Percentiles rank a stretch among this genome's conserved stretches.
Conservation (phyloP, 257 asterid species). For the Scutellaria baicalensis region DNA sequence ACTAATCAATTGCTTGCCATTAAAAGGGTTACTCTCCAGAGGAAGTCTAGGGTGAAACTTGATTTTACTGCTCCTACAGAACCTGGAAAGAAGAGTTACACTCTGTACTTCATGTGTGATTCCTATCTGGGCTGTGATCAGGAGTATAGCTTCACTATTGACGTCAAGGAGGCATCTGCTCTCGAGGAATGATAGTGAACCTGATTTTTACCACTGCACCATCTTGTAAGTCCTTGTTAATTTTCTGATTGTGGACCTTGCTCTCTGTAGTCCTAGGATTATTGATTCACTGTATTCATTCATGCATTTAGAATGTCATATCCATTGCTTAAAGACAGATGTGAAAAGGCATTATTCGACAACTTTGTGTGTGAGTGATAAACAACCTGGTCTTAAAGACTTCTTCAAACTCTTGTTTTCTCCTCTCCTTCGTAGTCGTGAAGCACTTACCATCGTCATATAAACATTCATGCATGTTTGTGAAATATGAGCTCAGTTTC, state of each 20-base stretch:
- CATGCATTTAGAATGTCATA: background rate
- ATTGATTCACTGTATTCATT: background rate
- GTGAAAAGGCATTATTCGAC: too few relatives aligned
- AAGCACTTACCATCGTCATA: background rate
- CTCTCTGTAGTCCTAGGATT: too few relatives aligned
- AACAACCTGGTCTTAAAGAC: too few relatives aligned
- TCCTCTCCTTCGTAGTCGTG: too few relatives aligned
- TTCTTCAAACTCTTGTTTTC: too few relatives aligned
- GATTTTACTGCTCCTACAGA: slow-evolving; percentile 51
- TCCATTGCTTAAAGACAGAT: too few relatives aligned
- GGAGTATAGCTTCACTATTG: slow-evolving; percentile 42
- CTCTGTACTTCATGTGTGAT: slow-evolving; percentile 56
- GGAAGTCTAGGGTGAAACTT: slow-evolving; percentile 46
- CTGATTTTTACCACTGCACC: background rate
- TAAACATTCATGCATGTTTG: background rate
- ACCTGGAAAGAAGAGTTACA: slow-evolving; percentile 36
- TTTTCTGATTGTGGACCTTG: too few relatives aligned
- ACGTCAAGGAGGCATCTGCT: slow-evolving; percentile 34
- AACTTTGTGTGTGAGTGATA: too few relatives aligned
- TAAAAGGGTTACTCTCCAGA: slow-evolving; percentile 50
- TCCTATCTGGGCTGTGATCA: slow-evolving; percentile 61
- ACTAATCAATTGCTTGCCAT: slow-evolving; percentile 53
- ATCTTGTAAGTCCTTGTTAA: slow-evolving; percentile 5
- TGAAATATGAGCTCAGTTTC: background rate
- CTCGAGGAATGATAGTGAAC: slow-evolving; percentile 18